These are phyloP conservation scores for Hypoxylon cercidicola DNA, from an alignment of 495 filamentous ascomycete genomes.

Conservation along the genomic window DNA sequence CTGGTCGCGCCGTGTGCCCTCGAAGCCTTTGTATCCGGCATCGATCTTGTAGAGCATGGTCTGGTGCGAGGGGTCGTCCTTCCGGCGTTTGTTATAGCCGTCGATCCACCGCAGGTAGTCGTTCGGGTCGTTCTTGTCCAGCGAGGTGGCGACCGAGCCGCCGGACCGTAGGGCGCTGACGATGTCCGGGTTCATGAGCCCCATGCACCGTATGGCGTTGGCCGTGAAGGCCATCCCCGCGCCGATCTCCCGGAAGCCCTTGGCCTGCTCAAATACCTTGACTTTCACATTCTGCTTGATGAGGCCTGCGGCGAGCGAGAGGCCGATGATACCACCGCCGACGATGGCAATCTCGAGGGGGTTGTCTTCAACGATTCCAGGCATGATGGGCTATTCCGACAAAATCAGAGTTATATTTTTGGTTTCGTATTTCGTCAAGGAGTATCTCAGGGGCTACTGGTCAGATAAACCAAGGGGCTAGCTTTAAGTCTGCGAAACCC, in stretches of 20 bases:
- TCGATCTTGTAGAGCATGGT: constrained; percentile 34
- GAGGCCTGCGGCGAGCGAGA: constrained; percentile 53
- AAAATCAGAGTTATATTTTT: constrained; percentile 7
- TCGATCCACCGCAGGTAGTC: constrained; percentile 45
- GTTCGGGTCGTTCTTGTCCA: constrained; percentile 45
- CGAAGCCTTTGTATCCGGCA: constrained; percentile 41
- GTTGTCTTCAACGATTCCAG: constrained; percentile 15
- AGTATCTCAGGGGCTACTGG: not conserved
- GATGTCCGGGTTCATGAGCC: constrained; percentile 57
- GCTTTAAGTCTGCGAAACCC: constrained; percentile 18
- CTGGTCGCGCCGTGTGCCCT: constrained; percentile 58
- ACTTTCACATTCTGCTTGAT: constrained; percentile 48
- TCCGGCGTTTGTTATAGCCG: constrained; percentile 27
- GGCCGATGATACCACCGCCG: constrained; percentile 58
- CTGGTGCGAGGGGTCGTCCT: constrained; percentile 26
- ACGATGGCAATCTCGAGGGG: constrained; percentile 52
- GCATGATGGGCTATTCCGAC: constrained; percentile 12
- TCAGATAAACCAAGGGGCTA: constrained; percentile 9
- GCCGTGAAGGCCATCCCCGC: constrained; percentile 66
- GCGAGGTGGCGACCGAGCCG: constrained; percentile 53
- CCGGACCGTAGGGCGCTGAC: constrained; percentile 53
- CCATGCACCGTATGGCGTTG: constrained; percentile 65
- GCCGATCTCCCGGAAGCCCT: constrained; percentile 63
- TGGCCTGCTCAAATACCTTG: constrained; percentile 62
- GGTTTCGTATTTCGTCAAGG: not conserved